Conservation (phyloP, 2,329 filamentous ascomycete genomes). For the Phialemonium atrogriseum region DNA sequence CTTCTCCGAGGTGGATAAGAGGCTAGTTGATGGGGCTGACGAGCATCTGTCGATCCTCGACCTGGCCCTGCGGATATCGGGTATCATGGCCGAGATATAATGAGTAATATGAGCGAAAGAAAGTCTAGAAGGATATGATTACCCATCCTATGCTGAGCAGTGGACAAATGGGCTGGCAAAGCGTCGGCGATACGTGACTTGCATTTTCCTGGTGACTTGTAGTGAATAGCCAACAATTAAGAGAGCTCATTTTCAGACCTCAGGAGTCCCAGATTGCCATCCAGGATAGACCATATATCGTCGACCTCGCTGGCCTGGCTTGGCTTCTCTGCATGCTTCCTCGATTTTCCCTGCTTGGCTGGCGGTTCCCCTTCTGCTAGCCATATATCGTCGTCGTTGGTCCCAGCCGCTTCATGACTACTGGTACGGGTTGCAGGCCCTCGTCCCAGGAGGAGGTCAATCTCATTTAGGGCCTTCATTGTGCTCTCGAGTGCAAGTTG, state of each 20-base stretch:
- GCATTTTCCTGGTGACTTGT: not conserved
- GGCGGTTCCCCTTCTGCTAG: constrained; percentile 23
- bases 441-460: constrained; percentile 38
- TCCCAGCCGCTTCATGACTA: constrained; percentile 13
- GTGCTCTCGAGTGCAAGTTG: constrained; percentile 47
- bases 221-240: not conserved
- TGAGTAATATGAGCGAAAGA: too few species aligned
- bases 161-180: too few species aligned
- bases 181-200: constrained; percentile 3
- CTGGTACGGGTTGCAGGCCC: constrained; percentile 6
- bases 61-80: constrained; percentile 71
- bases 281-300: constrained; percentile 42
- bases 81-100: constrained; percentile 49
- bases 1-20: constrained; percentile 92
- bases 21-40: constrained; percentile 87
- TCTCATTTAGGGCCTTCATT: constrained; percentile 38
- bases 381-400: constrained; percentile 26
- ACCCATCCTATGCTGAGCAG: not conserved
- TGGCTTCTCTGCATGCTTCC: constrained; percentile 14
- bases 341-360: constrained; percentile 11
- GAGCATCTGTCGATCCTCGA: constrained; percentile 91
- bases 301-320: constrained; percentile 6
- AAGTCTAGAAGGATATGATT: not conserved
- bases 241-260: constrained; percentile 13
- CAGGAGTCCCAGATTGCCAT: constrained; percentile 47